Evolutionary conservation across 257 asterid genomes (phyloP).

Genomic region (Ajuga chamaepitys): DNA sequence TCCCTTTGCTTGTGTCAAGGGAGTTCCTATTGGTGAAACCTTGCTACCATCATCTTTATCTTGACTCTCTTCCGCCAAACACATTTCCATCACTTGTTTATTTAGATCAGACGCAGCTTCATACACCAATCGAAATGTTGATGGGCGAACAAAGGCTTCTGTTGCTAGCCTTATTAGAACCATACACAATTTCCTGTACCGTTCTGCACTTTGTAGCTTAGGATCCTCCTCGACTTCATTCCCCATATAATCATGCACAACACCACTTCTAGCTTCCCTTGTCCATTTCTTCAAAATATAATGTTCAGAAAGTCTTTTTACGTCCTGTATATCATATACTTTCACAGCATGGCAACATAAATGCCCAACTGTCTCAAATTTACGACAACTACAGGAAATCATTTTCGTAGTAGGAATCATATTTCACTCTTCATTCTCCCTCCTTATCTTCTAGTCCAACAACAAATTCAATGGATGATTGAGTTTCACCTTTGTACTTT

Average conservation of each 20-base stretch:
- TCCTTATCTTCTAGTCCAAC: no score
- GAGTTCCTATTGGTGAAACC: not conserved
- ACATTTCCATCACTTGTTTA: not conserved
- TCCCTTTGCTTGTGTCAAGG: not conserved
- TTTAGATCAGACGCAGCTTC: not conserved
- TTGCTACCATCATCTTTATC: not conserved
- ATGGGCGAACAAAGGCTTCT: not conserved
- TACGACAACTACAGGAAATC: no score
- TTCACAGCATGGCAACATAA: not conserved
- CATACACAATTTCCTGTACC: not conserved
- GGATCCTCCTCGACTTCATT: not conserved
- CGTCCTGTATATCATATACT: not conserved
- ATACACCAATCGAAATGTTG: not conserved
- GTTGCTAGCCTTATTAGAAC: not conserved
- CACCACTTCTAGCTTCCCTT: not conserved
- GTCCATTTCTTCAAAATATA: not conserved
- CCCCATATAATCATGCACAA: not conserved
- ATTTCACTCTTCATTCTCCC: no score
- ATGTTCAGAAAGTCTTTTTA: not conserved
- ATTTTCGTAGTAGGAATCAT: no score
- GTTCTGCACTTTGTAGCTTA: not conserved
- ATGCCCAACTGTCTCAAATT: not conserved
- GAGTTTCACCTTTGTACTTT: no score
- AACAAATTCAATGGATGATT: no score
- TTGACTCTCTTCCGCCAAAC: not conserved